Base-by-base conservation (phyloP, 805 yeast species). In the Isabelozyma pseudorhagii region DNA sequence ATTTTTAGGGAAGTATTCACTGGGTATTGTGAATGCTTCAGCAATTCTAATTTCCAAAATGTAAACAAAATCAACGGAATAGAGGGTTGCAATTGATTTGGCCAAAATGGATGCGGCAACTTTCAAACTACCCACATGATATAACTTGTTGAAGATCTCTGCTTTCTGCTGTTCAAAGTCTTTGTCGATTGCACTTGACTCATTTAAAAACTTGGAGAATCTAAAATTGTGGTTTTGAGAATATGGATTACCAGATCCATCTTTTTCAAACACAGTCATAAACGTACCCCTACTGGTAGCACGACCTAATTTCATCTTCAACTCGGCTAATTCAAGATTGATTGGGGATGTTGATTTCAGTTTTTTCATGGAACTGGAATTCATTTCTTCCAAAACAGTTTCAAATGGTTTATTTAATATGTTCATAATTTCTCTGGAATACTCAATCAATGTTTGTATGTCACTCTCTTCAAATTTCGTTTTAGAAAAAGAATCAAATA, bases 211-310 rank as follows among this genome's bases (percentile, higher is more conserved):
- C 46, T 69, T 68, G 45, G 70, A 66, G 54, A 76, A 74, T 50
- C 78, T 66, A 47, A 81, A 72, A 49, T 69, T 74, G 44, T 70
- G 69, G 54, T 78, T 78, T 48, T 73, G 83, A 3, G 74, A 68
- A 55, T 82, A 83, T n/a, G 84, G 78, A 13, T 78, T 76, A 13
- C 87, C 88, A 5, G 86, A 80, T 0, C 87, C 87, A 64, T 83
- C 87, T 51, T 76, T 77, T 54, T 83, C 88, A 61, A 80, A 82
- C 1, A 81, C 76, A 1, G 81, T 69, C 68, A 60, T 63, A 46
- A 61, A 53, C 14, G 62, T 59, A 0, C 73, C 72, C 44, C 68
- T 68, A 49, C 81, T 68, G 1, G 87, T 83, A 5, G 87, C 85
- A 62, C 87, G 71, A 0, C 87, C 88, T 48, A 79, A 69, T 38